These are phyloP conservation scores for Fennellomyces sp. DNA, from an alignment of 371 early-diverging fungal species.

Conservation along the genomic window DNA sequence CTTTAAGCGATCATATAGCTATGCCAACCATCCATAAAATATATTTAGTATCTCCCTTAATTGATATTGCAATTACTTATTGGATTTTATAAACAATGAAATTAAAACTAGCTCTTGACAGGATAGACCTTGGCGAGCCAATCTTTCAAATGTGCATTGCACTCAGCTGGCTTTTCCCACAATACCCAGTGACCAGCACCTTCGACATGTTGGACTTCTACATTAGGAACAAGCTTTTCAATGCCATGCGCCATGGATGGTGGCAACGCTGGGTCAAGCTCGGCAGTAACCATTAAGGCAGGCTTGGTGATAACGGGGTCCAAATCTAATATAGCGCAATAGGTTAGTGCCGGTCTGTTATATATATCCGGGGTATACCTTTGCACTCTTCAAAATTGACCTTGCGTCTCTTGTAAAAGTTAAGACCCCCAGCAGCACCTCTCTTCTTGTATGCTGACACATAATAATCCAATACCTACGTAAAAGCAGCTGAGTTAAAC, in stretches of 20 bases:
- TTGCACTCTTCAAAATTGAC: conserved; percentile 47
- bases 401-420: conserved; percentile 47
- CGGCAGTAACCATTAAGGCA: conserved; percentile 47
- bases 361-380: no score
- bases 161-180: conserved; percentile 45
- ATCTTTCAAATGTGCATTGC: conserved; percentile 28
- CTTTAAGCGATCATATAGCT: no score
- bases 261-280: conserved; percentile 41
- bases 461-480: conserved; percentile 40
- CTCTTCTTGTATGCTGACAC: conserved; percentile 26
- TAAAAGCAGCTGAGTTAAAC: background rate
- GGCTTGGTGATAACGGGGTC: conserved; percentile 39
- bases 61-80: no score
- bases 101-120: no score
- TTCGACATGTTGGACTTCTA: conserved; percentile 33
- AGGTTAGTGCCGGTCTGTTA: no score
- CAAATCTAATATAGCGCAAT: no score
- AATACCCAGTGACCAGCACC: conserved; percentile 52
- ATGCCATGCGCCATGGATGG: conserved; percentile 39
- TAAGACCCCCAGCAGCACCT: conserved; percentile 45
- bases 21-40: no score
- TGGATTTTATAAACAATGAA: no score
- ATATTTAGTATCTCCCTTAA: no score
- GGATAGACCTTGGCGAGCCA: conserved; percentile 33
- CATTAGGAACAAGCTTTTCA: conserved; percentile 32